Evolutionary conservation across 768 basidiomycete species (phyloP).

Genomic region (Tulasnella sp.): DNA sequence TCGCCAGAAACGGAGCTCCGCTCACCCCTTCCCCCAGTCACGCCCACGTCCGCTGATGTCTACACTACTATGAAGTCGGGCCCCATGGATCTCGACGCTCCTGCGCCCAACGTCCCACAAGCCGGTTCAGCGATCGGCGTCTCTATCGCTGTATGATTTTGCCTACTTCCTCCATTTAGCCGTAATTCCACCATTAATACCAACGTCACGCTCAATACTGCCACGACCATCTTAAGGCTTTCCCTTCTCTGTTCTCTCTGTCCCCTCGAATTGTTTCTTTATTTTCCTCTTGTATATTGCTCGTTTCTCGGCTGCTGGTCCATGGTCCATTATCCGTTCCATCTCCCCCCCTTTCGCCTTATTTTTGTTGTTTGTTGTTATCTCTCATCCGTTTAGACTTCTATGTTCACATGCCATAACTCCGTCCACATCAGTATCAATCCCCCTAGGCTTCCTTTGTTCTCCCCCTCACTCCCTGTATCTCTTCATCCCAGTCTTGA

Average conservation of each 20-base stretch:
- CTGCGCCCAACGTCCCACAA: neutral
- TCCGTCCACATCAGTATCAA: neutral
- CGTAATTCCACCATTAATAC: neutral
- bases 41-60: neutral
- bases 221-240: neutral
- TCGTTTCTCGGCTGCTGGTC: neutral
- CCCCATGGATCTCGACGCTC: neutral
- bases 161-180: neutral
- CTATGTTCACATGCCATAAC: neutral
- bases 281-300: constrained; percentile 1
- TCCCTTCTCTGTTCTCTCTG: neutral
- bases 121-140: neutral
- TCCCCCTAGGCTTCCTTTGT: neutral
- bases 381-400: neutral
- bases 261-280: neutral
- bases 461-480: constrained; percentile 1
- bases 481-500: neutral
- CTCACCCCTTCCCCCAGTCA: neutral
- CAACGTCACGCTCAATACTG: neutral
- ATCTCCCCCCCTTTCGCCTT: neutral
- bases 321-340: neutral
- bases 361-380: neutral
- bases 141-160: neutral
- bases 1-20: neutral
- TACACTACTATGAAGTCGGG: neutral